phyloP scores from a whole-genome alignment of 352 stramenopile species.

The Globisporangium irregulare region DNA sequence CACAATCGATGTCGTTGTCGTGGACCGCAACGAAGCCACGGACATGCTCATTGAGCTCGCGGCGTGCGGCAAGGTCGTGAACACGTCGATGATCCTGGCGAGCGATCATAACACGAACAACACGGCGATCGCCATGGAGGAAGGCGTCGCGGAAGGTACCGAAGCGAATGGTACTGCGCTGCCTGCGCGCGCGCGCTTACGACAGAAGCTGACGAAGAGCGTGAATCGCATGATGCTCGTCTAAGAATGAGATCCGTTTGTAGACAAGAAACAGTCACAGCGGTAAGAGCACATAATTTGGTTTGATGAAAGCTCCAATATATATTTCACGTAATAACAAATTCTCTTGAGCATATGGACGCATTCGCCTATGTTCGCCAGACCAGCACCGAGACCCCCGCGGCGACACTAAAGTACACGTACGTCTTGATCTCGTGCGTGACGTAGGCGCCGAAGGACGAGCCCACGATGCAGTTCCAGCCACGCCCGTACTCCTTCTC shows the following conservation, averaged over 20 bases:
- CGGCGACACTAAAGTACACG: slow-evolving; percentile 93
- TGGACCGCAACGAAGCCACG: slow-evolving; percentile 55
- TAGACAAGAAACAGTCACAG: slow-evolving; percentile 2
- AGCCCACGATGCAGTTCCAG: slow-evolving; percentile 93
- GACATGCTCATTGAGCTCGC: slow-evolving; percentile 71
- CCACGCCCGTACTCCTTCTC: slow-evolving; percentile 90
- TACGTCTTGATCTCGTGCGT: slow-evolving; percentile 96
- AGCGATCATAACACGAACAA: slow-evolving; percentile 26
- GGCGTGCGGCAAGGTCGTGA: slow-evolving; percentile 61
- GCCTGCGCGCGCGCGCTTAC: slow-evolving; percentile 23
- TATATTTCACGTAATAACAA: slow-evolving; percentile 9
- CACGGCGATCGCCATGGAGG: slow-evolving; percentile 40
- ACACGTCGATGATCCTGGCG: slow-evolving; percentile 36
- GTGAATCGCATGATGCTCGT: slow-evolving; percentile 54
- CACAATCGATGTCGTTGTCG: slow-evolving; percentile 61
- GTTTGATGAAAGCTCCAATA: background rate
- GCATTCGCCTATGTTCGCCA: slow-evolving; percentile 72
- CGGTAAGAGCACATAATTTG: no score
- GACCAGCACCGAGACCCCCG: slow-evolving; percentile 90
- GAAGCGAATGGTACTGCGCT: slow-evolving; percentile 20
- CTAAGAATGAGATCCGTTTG: slow-evolving; percentile 8
- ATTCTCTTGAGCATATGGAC: background rate
- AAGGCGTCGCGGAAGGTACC: slow-evolving; percentile 11
- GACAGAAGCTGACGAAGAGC: slow-evolving; percentile 38
- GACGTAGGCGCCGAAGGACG: slow-evolving; percentile 91